Base-by-base conservation (phyloP, 2,329 filamentous ascomycete species). In the Colletotrichum agaves region DNA sequence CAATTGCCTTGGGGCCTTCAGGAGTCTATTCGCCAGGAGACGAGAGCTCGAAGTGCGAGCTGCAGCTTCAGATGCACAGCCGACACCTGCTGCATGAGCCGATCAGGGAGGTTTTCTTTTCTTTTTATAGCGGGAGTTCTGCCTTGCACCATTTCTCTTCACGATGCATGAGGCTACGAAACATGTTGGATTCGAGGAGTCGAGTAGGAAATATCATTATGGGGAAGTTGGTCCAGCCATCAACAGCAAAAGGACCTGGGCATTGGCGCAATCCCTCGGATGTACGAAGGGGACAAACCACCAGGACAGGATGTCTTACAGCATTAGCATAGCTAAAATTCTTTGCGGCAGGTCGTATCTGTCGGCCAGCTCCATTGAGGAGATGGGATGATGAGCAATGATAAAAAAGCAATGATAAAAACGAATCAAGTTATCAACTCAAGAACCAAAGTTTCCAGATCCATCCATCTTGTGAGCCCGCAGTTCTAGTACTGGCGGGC, bases 1-100 rank as follows among this genome's bases (percentile, higher is more conserved):
- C 43, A 91, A 91, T 71, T 97, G 93, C 81, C 84, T 99, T 1
- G 96, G 95, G 2, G 93, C 94, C 0, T 90, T 98, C 81, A 98
- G 98, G 82, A 97, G 94, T 76, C 80, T 95, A 64, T 80, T 96
- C 44, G 87, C 89, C 43, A 93, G 90, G 81, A 83, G 91, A 61
- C 88, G 87, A 71, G 90, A 91, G 69, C 75, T 88, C 4, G 85
- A 88, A 72, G 83, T 83, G n/a, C 83, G 84, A 62, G 81, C 76
- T 5, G 81, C 80, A 5, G 76, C 79, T 6, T 76, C 63, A 59
- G 77, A 66, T 61, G 63, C 41, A 66, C 69, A 55, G 50, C 13
- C 57, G 19, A 49, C 44, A 23, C 17, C 52, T 59, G 56, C 58
- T 17, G 60, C 50, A 50, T 70, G 17, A 68, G 58, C 52, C 47